Evolutionary conservation across 1,139 yeast species (phyloP).

Genomic region (Suhomyces panamericanus): DNA sequence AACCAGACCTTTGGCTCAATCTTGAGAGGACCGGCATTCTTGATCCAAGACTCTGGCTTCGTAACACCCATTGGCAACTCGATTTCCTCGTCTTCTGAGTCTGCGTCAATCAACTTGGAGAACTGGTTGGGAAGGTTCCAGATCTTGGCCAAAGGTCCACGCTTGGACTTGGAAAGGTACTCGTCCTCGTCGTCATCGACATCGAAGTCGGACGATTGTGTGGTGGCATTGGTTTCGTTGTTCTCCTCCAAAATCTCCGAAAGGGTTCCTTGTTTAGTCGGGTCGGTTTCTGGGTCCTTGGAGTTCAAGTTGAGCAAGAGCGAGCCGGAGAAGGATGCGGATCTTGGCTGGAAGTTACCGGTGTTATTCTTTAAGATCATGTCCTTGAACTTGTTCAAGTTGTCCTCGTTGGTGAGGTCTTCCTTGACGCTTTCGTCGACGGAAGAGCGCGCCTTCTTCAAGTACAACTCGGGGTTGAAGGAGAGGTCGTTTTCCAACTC

Average conservation of each 20-base stretch:
- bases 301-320: conserved; percentile 22
- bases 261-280: conserved; percentile 2
- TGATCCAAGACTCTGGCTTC: conserved; percentile 75
- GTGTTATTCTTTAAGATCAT: conserved; percentile 40
- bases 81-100: conserved; percentile 84
- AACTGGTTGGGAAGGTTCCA: conserved; percentile 32
- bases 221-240: conserved; percentile 15
- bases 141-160: conserved; percentile 22
- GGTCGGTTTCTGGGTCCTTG: conserved; percentile 12
- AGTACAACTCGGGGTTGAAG: conserved; percentile 20
- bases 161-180: conserved; percentile 32
- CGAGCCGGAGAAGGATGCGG: conserved; percentile 46
- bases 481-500: conserved; percentile 62
- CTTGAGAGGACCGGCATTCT: conserved; percentile 87
- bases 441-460: conserved; percentile 47
- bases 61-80: conserved; percentile 85
- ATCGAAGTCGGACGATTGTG: conserved; percentile 40
- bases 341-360: conserved; percentile 36
- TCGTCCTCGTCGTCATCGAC: conserved; percentile 46
- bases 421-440: conserved; percentile 76
- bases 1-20: conserved; percentile 98
- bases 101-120: conserved; percentile 56
- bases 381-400: conserved; percentile 44
- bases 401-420: conserved; percentile 52
- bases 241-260: conserved; percentile 12